Conservation (phyloP, 371 early-diverging fungal genomes). For the Mucor lusitanicus region DNA sequence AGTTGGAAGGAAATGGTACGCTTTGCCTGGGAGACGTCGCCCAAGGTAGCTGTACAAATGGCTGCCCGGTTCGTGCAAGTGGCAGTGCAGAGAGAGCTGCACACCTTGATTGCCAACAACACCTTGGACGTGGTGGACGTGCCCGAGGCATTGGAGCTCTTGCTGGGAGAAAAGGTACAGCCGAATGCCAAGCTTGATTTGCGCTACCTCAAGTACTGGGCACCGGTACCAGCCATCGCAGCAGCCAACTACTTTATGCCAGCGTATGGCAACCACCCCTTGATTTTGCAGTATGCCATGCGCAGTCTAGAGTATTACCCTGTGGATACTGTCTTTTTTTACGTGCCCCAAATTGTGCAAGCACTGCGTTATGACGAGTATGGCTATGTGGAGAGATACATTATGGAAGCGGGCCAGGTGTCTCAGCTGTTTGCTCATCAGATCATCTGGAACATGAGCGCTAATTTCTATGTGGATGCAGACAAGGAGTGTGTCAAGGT, state of each 20-base stretch:
- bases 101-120: slow-evolving; percentile 62
- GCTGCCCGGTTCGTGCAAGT: slow-evolving; percentile 69
- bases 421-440: slow-evolving; percentile 98
- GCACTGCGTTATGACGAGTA: slow-evolving; percentile 86
- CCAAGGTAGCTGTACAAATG: slow-evolving; percentile 80
- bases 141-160: slow-evolving; percentile 73
- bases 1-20: slow-evolving; percentile 74
- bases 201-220: slow-evolving; percentile 86
- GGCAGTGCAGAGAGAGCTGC: slow-evolving; percentile 69
- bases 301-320: slow-evolving; percentile 88
- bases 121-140: slow-evolving; percentile 70
- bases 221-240: slow-evolving; percentile 89
- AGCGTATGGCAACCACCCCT: slow-evolving; percentile 72
- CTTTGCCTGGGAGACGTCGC: slow-evolving; percentile 83
- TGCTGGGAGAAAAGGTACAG: slow-evolving; percentile 59
- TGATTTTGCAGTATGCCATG: slow-evolving; percentile 93
- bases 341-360: slow-evolving; percentile 99
- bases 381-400: slow-evolving; percentile 92
- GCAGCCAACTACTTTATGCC: slow-evolving; percentile 82
- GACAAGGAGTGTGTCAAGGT: slow-evolving; percentile 73
- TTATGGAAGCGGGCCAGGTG: slow-evolving; percentile 87
- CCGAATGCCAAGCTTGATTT: slow-evolving; percentile 45
- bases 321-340: slow-evolving; percentile 95
- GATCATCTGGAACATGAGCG: slow-evolving; percentile 99
- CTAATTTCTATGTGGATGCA: slow-evolving; percentile 88